phyloP scores from a whole-genome alignment of 2,329 filamentous ascomycete species.

The Fragosphaeria purpurea region DNA sequence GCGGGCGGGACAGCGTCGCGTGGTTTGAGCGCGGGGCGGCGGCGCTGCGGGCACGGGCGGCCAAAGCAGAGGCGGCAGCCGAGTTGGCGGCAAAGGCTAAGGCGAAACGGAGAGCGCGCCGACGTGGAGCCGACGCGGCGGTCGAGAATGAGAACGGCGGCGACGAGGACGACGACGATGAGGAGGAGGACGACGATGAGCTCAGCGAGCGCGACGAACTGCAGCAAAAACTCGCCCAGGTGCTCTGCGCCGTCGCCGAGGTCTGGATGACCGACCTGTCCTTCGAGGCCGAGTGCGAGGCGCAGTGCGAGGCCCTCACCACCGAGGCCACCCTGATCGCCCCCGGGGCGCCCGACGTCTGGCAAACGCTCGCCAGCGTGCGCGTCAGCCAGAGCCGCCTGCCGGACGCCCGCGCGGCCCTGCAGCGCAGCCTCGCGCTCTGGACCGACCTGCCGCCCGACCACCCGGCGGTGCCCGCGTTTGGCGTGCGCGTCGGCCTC shows the following conservation, averaged over 20 bases:
- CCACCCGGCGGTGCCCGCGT: slow-evolving; percentile 69
- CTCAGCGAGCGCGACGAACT: slow-evolving; percentile 43
- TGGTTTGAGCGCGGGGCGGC: slow-evolving; percentile 64
- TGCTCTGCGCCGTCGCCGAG: slow-evolving; percentile 88
- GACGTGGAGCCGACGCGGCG: neutral
- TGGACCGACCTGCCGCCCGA: slow-evolving; percentile 73
- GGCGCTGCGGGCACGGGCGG: slow-evolving; percentile 50
- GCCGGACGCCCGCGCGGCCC: slow-evolving; percentile 70
- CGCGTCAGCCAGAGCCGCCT: slow-evolving; percentile 75
- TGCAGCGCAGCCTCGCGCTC: slow-evolving; percentile 67
- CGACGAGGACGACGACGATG: neutral
- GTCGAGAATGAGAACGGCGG: neutral
- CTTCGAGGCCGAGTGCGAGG: slow-evolving; percentile 84
- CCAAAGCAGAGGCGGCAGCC: slow-evolving; percentile 19
- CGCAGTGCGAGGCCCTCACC: slow-evolving; percentile 75
- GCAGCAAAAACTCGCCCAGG: slow-evolving; percentile 72
- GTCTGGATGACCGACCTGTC: slow-evolving; percentile 99
- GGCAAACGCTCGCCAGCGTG: slow-evolving; percentile 91
- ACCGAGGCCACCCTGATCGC: slow-evolving; percentile 84
- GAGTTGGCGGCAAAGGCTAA: slow-evolving; percentile 21
- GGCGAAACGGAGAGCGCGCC: slow-evolving; percentile 10
- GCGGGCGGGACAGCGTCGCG: slow-evolving; percentile 52
- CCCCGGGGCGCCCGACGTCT: slow-evolving; percentile 73
- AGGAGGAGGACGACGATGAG: neutral
- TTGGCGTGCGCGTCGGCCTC: slow-evolving; percentile 74